Base-by-base conservation (phyloP, 352 stramenopile species). In the Phytophthora uliginosa region DNA sequence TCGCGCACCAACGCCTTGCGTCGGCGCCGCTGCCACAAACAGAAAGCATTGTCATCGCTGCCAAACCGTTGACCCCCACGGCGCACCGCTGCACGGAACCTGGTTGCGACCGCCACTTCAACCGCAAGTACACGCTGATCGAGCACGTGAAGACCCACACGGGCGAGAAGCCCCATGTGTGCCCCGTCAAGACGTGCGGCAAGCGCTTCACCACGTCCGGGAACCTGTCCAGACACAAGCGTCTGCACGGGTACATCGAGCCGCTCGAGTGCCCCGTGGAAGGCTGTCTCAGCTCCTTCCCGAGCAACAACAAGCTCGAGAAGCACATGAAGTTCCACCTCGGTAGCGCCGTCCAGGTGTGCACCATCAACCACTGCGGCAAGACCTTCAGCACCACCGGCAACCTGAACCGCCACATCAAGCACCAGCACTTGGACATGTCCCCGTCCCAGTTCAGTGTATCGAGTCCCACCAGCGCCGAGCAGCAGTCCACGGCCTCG, bases 311-410 rank as follows among this genome's bases (percentile, higher is more conserved):
- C 66, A 85, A 85, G 76, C 73, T 85, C 52, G 78, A 82, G 26
- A 85, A 88, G 54, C 82, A 89, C 71, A 88, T 88, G 78, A 83
- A 86, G 68, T 87, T 78, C 48, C 82, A 90, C 31, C 42, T 74
- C 3, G 82, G 82, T 18, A 71, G 66, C 51, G 67, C 72, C n/a
- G 78, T 84, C 17, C 77, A 88, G 31, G 76, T 83, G 12, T 90
- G 82, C 63, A 76, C 33, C 0, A 69, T 85, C 54, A 60, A 69
- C 22, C 69, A 76, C n/a, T 90, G 81, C 48, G 82, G 81, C 63
- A 90, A 90, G 59, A 88, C 81, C 13, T 90, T 89, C 63, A 89
- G 76, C 53, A 88, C 82, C 1, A 77, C 73, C 15, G 82, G 82
- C 17, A 89, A 89, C 47, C 71, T 89, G 1, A 86, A 84, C 33